phyloP scores from a whole-genome alignment of 768 basidiomycete species.

The Trametes cinnabarina region DNA sequence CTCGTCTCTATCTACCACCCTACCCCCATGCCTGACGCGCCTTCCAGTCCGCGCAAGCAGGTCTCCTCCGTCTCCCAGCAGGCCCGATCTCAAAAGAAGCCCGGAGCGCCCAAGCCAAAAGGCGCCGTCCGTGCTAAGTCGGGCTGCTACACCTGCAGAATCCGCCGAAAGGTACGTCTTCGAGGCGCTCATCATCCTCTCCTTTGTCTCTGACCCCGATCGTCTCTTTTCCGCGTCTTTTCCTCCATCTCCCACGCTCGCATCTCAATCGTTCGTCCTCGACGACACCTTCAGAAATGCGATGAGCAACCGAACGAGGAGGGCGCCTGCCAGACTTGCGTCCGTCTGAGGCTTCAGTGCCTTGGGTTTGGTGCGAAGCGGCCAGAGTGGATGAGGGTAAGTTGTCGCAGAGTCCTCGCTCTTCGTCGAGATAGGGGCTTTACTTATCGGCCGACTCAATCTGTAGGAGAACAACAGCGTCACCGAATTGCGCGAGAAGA shows the following conservation, averaged over 20 bases:
- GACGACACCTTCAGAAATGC: conserved; percentile 59
- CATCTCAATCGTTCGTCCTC: conserved; percentile 12
- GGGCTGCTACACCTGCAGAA: conserved; percentile 86
- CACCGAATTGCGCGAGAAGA: conserved; percentile 67
- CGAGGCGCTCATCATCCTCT: conserved; percentile 18
- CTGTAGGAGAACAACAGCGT: conserved; percentile 69
- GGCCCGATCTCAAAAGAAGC: conserved; percentile 35
- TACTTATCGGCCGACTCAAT: conserved; percentile 17
- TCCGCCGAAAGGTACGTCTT: conserved; percentile 69
- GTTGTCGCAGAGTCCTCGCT: conserved; percentile 28
- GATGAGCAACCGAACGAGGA: conserved; percentile 66
- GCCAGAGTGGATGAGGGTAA: conserved; percentile 80
- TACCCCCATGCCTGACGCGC: conserved; percentile 33
- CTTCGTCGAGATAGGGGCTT: background rate
- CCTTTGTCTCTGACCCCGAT: conserved; percentile 16
- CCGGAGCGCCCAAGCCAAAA: conserved; percentile 69
- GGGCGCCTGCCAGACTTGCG: conserved; percentile 72
- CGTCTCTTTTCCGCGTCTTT: conserved; percentile 19
- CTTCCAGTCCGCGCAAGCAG: conserved; percentile 33
- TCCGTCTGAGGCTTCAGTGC: conserved; percentile 78
- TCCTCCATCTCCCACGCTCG: conserved; percentile 11
- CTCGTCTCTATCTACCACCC: conserved; percentile 15
- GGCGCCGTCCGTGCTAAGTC: conserved; percentile 83
- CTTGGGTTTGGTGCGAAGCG: conserved; percentile 84
- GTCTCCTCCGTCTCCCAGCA: conserved; percentile 31